Evolutionary conservation across 345 rosid species (phyloP).

Genomic region (Cochlearia excelsa): DNA sequence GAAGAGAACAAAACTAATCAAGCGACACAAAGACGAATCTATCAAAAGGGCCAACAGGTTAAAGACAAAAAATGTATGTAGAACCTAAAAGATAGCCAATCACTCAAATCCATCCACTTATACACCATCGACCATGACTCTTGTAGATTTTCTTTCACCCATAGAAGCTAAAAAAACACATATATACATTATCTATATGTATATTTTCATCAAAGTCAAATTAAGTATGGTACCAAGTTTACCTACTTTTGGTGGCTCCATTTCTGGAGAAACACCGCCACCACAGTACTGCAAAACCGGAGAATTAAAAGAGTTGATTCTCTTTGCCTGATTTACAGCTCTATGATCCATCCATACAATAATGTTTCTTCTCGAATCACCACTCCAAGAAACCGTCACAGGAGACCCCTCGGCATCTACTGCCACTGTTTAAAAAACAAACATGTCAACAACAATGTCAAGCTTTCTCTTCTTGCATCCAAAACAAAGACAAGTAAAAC

Average conservation of each 20-base stretch:
- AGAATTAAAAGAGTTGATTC: constrained; percentile 75
- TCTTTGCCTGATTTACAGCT: constrained; percentile 93
- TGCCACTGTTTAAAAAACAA: constrained; percentile 59
- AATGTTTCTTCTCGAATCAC: constrained; percentile 88
- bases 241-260: constrained; percentile 90
- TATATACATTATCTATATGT: not conserved
- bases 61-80: not conserved
- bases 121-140: constrained; percentile 96
- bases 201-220: not conserved
- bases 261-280: constrained; percentile 90
- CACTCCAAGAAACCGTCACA: constrained; percentile 94
- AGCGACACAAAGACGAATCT: constrained; percentile 1
- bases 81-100: constrained; percentile 93
- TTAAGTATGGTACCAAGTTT: not conserved
- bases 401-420: constrained; percentile 93
- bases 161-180: constrained; percentile 66
- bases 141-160: constrained; percentile 94
- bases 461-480: too few relatives aligned
- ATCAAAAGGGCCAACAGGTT: not conserved
- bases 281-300: constrained; percentile 87
- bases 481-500: not conserved
- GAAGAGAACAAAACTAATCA: constrained; percentile 22
- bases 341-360: constrained; percentile 99
- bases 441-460: not conserved
- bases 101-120: constrained; percentile 99